Percentiles rank a stretch among this genome's conserved stretches.
These are phyloP conservation scores for Achlya hypogyna DNA, from an alignment of 352 stramenopile genomes.

Conservation along the genomic window DNA sequence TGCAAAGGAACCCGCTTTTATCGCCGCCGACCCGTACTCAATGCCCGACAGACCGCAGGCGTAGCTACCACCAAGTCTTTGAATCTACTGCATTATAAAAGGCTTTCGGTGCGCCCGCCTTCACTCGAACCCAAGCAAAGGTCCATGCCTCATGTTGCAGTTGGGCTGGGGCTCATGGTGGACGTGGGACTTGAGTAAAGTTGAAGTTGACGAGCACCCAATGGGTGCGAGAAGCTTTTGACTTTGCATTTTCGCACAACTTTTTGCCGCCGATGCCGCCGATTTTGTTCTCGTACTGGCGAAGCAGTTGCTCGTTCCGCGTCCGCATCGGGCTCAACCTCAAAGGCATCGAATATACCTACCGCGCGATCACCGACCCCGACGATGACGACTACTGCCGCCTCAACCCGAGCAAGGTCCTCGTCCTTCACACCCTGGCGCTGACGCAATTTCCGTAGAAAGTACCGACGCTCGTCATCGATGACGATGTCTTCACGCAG, in stretches of 20 bases:
- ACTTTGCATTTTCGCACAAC: too few species aligned
- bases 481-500: slow-evolving; percentile 29
- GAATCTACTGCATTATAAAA: too few species aligned
- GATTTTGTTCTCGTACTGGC: slow-evolving; percentile 37
- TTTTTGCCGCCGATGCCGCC: background rate
- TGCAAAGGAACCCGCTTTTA: background rate
- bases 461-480: slow-evolving; percentile 44
- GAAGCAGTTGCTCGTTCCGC: slow-evolving; percentile 44
- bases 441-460: slow-evolving; percentile 25
- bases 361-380: slow-evolving; percentile 29
- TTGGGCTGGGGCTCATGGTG: too few species aligned
- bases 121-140: too few species aligned
- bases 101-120: too few species aligned
- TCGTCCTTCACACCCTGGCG: background rate
- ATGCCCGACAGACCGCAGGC: background rate
- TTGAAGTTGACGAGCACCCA: too few species aligned
- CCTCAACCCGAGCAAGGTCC: background rate
- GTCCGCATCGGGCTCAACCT: slow-evolving; percentile 42
- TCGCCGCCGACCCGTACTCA: background rate
- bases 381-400: slow-evolving; percentile 12
- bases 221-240: too few species aligned
- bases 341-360: slow-evolving; percentile 45
- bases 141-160: too few species aligned
- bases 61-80: background rate
- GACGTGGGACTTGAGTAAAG: too few species aligned